phyloP scores from a whole-genome alignment of 2,329 filamentous ascomycete species.

The Thelonectria olida region DNA sequence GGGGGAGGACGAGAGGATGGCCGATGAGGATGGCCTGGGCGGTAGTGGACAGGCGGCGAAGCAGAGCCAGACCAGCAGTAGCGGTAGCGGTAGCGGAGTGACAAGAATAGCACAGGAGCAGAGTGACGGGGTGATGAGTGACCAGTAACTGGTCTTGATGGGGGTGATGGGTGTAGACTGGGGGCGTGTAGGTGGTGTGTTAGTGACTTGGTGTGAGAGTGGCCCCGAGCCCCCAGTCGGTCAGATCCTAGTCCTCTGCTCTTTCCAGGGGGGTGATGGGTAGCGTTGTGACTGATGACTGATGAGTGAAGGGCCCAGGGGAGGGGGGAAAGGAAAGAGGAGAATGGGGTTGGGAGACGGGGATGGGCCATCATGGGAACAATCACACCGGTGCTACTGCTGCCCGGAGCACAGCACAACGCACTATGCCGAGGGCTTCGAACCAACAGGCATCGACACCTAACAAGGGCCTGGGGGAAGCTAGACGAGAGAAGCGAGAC shows the following conservation, averaged over 20 bases:
- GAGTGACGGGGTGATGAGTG: background rate
- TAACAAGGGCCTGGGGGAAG: background rate
- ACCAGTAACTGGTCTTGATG: conserved; percentile 9
- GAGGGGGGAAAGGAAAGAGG: conserved; percentile 11
- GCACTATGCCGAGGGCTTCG: background rate
- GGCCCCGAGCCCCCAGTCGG: conserved; percentile 24
- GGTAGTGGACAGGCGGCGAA: conserved; percentile 30
- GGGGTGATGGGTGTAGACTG: background rate
- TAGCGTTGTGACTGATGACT: background rate
- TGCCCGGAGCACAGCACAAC: too few relatives aligned
- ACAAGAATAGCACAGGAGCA: conserved; percentile 37
- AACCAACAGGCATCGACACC: background rate
- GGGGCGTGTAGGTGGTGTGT: conserved; percentile 27
- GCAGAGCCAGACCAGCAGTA: conserved; percentile 18
- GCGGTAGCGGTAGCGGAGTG: conserved; percentile 33
- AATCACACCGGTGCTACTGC: conserved; percentile 9
- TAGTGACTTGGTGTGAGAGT: conserved; percentile 23
- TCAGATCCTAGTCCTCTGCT: conserved; percentile 18
- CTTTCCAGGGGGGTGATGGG: background rate
- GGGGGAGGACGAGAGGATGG: background rate
- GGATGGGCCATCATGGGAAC: background rate
- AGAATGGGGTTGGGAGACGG: conserved; percentile 1
- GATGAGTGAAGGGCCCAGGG: too few relatives aligned
- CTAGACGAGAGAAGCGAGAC: background rate
- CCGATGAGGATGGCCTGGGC: conserved; percentile 4